phyloP scores from a whole-genome alignment of 2,329 filamentous ascomycete genomes.

The Calcarisporium arbuscula region DNA sequence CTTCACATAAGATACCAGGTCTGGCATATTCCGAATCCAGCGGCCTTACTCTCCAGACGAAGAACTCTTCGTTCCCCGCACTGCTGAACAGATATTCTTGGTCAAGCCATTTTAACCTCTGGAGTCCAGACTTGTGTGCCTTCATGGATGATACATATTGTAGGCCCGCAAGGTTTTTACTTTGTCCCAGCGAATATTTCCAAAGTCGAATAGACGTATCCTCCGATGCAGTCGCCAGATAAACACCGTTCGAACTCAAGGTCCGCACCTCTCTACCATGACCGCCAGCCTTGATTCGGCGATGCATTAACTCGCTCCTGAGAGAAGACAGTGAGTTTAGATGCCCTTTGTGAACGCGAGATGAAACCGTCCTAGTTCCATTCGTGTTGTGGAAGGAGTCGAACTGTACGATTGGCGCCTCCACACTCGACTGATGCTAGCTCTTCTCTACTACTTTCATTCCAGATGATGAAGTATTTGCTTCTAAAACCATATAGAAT shows the following conservation, averaged over 20 bases:
- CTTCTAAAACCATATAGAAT: conserved; percentile 76
- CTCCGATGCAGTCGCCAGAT: conserved; percentile 64
- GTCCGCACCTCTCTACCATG: conserved; percentile 81
- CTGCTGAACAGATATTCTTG: conserved; percentile 74
- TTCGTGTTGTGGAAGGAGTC: conserved; percentile 29
- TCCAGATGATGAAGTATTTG: conserved; percentile 75
- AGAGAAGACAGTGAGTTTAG: conserved; percentile 42
- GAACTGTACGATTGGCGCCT: conserved; percentile 75
- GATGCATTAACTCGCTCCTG: conserved; percentile 29
- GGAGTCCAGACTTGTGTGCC: conserved; percentile 76
- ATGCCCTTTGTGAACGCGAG: conserved; percentile 74
- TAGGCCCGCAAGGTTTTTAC: conserved; percentile 15
- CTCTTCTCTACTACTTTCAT: conserved; percentile 64
- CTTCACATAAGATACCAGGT: conserved; percentile 52
- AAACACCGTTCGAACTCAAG: conserved; percentile 33
- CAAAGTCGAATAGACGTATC: conserved; percentile 71
- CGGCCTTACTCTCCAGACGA: conserved; percentile 64
- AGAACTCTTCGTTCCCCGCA: conserved; percentile 83
- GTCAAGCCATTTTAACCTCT: conserved; percentile 70
- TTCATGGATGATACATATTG: conserved; percentile 60
- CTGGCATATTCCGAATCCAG: conserved; percentile 44
- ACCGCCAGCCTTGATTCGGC: conserved; percentile 59
- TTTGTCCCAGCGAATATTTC: conserved; percentile 28
- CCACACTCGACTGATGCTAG: conserved; percentile 72
- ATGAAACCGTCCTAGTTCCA: conserved; percentile 28